phyloP scores from a whole-genome alignment of 345 rosid genomes.

The Salix caprea region DNA sequence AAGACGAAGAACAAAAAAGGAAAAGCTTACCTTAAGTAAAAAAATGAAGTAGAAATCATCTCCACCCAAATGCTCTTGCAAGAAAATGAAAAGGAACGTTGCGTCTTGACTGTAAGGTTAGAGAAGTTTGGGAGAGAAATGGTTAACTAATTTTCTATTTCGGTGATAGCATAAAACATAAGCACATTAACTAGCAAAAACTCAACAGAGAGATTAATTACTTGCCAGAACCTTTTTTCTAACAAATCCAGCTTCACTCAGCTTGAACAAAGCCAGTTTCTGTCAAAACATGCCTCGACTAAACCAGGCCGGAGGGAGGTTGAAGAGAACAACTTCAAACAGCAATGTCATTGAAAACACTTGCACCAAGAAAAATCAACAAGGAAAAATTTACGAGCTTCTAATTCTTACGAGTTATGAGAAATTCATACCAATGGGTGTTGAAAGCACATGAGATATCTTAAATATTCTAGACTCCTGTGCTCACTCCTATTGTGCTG shows the following conservation, averaged over 20 bases:
- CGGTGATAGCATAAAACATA: background rate
- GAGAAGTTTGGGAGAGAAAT: background rate
- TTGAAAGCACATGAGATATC: background rate
- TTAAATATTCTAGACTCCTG: too few relatives aligned
- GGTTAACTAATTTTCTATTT: background rate
- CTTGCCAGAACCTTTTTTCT: background rate
- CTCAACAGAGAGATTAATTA: background rate
- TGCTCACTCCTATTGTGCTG: too few relatives aligned
- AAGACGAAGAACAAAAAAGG: constrained; percentile 9
- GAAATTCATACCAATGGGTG: background rate
- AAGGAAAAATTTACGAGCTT: too few relatives aligned
- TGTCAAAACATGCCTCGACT: background rate
- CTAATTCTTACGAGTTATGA: background rate
- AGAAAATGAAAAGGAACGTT: constrained; percentile 9
- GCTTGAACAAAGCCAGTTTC: background rate
- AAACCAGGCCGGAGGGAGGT: background rate
- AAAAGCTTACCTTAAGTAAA: constrained; percentile 65
- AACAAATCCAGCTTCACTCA: background rate
- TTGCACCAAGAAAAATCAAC: too few relatives aligned
- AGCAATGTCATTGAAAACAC: background rate
- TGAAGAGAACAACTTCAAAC: background rate
- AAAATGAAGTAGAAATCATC: constrained; percentile 70
- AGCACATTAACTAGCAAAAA: background rate
- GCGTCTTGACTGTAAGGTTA: constrained; percentile 1
- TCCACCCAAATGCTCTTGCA: constrained; percentile 84